Conservation (phyloP, 495 filamentous ascomycete genomes). For the Polyplosphaeria fusca region DNA sequence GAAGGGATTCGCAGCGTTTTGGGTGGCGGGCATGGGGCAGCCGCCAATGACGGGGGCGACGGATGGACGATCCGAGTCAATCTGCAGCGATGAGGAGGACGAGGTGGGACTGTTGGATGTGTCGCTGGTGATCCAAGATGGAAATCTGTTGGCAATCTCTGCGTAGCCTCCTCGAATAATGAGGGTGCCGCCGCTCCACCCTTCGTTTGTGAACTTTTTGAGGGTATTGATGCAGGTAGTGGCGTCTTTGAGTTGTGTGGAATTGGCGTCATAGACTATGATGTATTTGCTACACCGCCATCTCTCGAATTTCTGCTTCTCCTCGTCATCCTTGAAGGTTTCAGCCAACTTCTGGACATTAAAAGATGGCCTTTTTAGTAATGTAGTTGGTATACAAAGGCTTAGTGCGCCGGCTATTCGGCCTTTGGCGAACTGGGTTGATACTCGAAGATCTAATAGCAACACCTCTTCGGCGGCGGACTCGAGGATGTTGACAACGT, state of each 20-base stretch:
- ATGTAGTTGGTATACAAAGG: conserved; percentile 90
- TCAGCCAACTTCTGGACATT: conserved; percentile 84
- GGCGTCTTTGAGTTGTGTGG: conserved; percentile 74
- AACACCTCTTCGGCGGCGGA: conserved; percentile 56
- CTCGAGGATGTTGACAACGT: conserved; percentile 66
- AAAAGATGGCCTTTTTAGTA: conserved; percentile 87
- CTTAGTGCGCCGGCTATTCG: conserved; percentile 78
- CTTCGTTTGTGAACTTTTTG: conserved; percentile 86
- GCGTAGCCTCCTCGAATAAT: conserved; percentile 62
- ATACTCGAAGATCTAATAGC: conserved; percentile 85
- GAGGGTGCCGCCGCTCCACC: conserved; percentile 69
- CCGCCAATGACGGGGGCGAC: conserved; percentile 80
- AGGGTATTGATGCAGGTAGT: conserved; percentile 73
- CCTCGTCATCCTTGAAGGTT: conserved; percentile 74
- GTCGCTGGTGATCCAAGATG: conserved; percentile 42
- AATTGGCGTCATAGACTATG: conserved; percentile 80
- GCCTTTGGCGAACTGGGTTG: conserved; percentile 72
- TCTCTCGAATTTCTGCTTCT: conserved; percentile 68
- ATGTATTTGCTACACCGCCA: conserved; percentile 75
- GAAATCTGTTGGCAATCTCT: conserved; percentile 52
- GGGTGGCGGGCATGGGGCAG: conserved; percentile 71
- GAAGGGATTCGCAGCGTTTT: conserved; percentile 76
- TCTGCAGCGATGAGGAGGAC: conserved; percentile 33
- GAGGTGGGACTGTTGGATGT: conserved; percentile 48
- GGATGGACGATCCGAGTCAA: conserved; percentile 49